Percentiles rank a stretch among this genome's conserved stretches.
Conservation (phyloP, 2,329 filamentous ascomycete species). For the Arthrobotrys conoides region DNA sequence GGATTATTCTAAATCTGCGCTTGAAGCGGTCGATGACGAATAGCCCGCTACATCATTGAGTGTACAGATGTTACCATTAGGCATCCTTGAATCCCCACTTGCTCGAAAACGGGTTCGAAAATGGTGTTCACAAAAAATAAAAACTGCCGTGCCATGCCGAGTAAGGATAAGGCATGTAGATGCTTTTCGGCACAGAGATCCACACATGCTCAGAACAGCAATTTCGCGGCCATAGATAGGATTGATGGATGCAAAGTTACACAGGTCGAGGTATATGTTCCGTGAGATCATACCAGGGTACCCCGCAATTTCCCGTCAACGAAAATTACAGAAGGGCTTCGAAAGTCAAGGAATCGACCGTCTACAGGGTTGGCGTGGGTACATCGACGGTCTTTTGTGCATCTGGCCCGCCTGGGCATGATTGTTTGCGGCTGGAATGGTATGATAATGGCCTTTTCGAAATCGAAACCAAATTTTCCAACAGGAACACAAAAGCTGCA, state of each 20-base stretch:
- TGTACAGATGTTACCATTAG: constrained; percentile 28
- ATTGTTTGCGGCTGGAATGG: constrained; percentile 60
- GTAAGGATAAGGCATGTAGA: constrained; percentile 25
- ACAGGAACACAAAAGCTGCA: constrained; percentile 31
- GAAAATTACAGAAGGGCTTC: constrained; percentile 13
- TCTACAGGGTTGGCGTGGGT: constrained; percentile 35
- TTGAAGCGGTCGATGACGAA: constrained; percentile 45
- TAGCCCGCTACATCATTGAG: constrained; percentile 16
- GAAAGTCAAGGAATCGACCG: constrained; percentile 16
- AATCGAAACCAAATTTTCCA: constrained; percentile 8
- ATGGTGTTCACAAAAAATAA: constrained; percentile 12
- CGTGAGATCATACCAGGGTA: constrained; percentile 41
- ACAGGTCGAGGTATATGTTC: constrained; percentile 31
- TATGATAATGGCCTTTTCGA: constrained; percentile 56
- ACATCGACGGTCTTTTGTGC: constrained; percentile 31
- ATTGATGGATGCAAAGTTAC: constrained; percentile 39
- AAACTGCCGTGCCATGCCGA: constrained; percentile 55
- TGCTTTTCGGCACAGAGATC: constrained; percentile 48
- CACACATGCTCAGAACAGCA: constrained; percentile 25
- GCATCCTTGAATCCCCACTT: constrained; percentile 5
- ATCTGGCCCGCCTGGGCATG: constrained; percentile 52
- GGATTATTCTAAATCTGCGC: constrained; percentile 42
- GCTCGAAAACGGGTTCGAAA: not conserved
- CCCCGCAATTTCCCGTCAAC: constrained; percentile 37
- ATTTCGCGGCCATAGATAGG: constrained; percentile 25